Conservation (phyloP, 148 eudicot genomes). For the Rhododendron simsii region DNA sequence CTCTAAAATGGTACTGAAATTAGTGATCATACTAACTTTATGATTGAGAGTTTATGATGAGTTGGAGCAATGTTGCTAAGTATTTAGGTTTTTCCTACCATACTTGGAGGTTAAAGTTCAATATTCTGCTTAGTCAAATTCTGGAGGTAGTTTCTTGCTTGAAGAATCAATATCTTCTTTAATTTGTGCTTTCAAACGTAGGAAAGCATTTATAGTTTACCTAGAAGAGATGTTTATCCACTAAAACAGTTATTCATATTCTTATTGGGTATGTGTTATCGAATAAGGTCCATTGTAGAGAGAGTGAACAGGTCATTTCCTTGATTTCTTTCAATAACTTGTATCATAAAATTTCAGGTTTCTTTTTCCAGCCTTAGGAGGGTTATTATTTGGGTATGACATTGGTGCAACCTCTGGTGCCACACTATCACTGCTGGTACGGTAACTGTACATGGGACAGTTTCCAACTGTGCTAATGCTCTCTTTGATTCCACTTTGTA, state of each 20-base stretch:
- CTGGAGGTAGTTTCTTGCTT: slow-evolving; percentile 5
- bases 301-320: neutral
- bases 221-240: neutral
- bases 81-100: neutral
- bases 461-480: neutral
- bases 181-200: neutral
- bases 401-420: slow-evolving; percentile 99
- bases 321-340: neutral
- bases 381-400: slow-evolving; percentile 91
- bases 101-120: neutral
- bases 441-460: neutral
- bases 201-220: neutral
- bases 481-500: neutral
- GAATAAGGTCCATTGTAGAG: neutral
- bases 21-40: neutral
- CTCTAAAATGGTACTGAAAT: neutral
- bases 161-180: neutral
- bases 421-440: slow-evolving; percentile 81
- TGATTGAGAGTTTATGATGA: neutral
- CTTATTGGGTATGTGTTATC: neutral
- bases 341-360: slow-evolving; percentile 50
- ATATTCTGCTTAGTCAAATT: neutral
- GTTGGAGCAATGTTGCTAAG: neutral
- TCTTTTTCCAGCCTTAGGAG: slow-evolving; percentile 91
- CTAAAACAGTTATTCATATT: neutral